A percentile compares a stretch with the other conserved stretches of the same genome.
These are phyloP conservation scores for Leishmania gerbilli DNA, from an alignment of 208 protist species.

Conservation along the genomic window DNA sequence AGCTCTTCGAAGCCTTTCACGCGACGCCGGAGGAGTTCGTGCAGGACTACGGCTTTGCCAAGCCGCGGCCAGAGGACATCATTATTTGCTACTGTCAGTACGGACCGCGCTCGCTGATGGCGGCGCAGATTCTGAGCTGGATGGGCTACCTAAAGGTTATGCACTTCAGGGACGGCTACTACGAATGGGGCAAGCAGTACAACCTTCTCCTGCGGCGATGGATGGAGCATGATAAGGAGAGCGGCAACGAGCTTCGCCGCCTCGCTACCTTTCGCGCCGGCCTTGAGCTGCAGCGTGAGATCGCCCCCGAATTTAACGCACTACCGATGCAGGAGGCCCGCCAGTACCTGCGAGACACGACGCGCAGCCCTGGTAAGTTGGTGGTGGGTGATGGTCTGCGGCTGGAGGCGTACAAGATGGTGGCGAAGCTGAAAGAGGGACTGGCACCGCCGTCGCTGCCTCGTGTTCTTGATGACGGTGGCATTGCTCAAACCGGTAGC, in stretches of 20 bases:
- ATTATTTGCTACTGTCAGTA: slow-evolving; percentile 89
- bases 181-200: slow-evolving; percentile 88
- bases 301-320: slow-evolving; percentile 80
- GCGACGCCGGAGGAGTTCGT: slow-evolving; percentile 71
- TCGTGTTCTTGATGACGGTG: slow-evolving; percentile 31
- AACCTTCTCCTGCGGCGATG: slow-evolving; percentile 79
- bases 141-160: slow-evolving; percentile 80
- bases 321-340: slow-evolving; percentile 68
- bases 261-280: slow-evolving; percentile 67
- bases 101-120: slow-evolving; percentile 80
- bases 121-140: slow-evolving; percentile 83
- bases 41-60: slow-evolving; percentile 74
- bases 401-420: slow-evolving; percentile 53
- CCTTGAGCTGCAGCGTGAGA: slow-evolving; percentile 75
- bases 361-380: slow-evolving; percentile 62
- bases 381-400: slow-evolving; percentile 63
- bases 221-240: slow-evolving; percentile 78
- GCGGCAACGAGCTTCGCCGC: slow-evolving; percentile 71
- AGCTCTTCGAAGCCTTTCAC: slow-evolving; percentile 85
- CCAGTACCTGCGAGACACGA: slow-evolving; percentile 68
- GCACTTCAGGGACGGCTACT: slow-evolving; percentile 83
- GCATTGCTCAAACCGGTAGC: slow-evolving; percentile 7
- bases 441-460: slow-evolving; percentile 35
- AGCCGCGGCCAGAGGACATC: slow-evolving; percentile 63
- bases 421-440: slow-evolving; percentile 55